Evolutionary conservation across 2,329 filamentous ascomycete species (phyloP).

Genomic region (Passalora sequoiae): DNA sequence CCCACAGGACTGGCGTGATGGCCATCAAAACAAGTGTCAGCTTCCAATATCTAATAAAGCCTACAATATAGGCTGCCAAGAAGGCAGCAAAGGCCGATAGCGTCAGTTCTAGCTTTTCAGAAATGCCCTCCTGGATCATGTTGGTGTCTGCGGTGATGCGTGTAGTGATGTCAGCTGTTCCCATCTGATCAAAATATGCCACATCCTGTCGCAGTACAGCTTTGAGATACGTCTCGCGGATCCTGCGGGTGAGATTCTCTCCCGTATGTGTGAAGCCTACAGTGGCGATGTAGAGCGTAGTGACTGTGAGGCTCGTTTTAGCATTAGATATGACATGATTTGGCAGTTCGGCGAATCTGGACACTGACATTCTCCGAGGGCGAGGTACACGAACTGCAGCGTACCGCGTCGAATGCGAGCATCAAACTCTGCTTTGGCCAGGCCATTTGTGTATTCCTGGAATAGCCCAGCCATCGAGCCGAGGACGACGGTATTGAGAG

Average conservation of each 20-base stretch:
- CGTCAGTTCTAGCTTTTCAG: constrained; percentile 31
- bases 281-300: constrained; percentile 69
- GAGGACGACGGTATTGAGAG: constrained; percentile 52
- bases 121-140: constrained; percentile 31
- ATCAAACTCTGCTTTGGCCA: constrained; percentile 57
- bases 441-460: constrained; percentile 33
- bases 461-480: constrained; percentile 41
- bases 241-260: constrained; percentile 45
- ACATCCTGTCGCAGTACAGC: constrained; percentile 58
- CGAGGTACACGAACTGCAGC: constrained; percentile 78
- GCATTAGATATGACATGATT: too few species aligned
- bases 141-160: constrained; percentile 54
- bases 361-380: constrained; percentile 71
- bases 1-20: neutral
- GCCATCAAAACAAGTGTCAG: constrained; percentile 35
- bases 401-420: constrained; percentile 57
- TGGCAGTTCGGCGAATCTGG: too few species aligned
- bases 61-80: constrained; percentile 17
- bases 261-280: constrained; percentile 51
- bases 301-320: too few species aligned
- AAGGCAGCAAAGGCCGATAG: constrained; percentile 20
- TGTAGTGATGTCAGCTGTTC: constrained; percentile 52
- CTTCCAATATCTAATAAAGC: constrained; percentile 34
- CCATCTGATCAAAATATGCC: constrained; percentile 57
- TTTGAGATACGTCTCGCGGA: constrained; percentile 56